A percentile compares a stretch with the other conserved stretches of the same genome.
phyloP scores from a whole-genome alignment of 306 rosid genomes.

The Glycine tomentella region DNA sequence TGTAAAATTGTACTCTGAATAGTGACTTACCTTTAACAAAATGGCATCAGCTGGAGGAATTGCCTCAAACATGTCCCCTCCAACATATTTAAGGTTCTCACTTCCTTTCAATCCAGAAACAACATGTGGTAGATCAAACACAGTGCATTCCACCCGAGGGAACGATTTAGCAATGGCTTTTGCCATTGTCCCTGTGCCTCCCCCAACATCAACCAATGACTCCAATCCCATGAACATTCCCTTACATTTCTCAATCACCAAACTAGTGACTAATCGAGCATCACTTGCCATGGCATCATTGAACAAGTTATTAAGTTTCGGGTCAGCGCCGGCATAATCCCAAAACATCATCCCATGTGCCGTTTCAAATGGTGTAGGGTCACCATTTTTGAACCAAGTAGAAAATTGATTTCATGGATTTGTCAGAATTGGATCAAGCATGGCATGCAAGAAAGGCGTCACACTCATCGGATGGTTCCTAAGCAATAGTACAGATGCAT shows the following conservation, averaged over 20 bases:
- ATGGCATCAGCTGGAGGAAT: conserved; percentile 39
- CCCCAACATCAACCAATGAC: conserved; percentile 52
- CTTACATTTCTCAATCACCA: conserved; percentile 37
- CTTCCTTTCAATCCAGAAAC: conserved; percentile 25
- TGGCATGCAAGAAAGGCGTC: not conserved
- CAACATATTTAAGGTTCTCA: conserved; percentile 33
- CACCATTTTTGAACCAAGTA: conserved; percentile 30
- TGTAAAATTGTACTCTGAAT: not conserved
- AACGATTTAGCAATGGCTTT: conserved; percentile 26
- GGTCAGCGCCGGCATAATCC: not conserved
- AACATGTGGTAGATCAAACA: conserved; percentile 37
- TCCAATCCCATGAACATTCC: conserved; percentile 14
- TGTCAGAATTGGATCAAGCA: conserved; percentile 9
- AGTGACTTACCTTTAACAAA: conserved; percentile 42
- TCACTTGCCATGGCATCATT: conserved; percentile 42
- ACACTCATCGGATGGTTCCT: not conserved
- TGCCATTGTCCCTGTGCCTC: conserved; percentile 45
- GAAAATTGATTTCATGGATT: conserved; percentile 32
- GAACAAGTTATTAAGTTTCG: not conserved
- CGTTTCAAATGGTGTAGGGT: conserved; percentile 7
- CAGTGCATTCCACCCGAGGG: not conserved
- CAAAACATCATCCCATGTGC: not conserved
- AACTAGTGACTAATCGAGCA: not conserved
- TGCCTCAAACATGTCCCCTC: conserved; percentile 25
- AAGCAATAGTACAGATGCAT: conserved; percentile 24